These are phyloP conservation scores for Suhomyces choctaworum DNA, from an alignment of 1,139 yeast species.

Conservation along the genomic window DNA sequence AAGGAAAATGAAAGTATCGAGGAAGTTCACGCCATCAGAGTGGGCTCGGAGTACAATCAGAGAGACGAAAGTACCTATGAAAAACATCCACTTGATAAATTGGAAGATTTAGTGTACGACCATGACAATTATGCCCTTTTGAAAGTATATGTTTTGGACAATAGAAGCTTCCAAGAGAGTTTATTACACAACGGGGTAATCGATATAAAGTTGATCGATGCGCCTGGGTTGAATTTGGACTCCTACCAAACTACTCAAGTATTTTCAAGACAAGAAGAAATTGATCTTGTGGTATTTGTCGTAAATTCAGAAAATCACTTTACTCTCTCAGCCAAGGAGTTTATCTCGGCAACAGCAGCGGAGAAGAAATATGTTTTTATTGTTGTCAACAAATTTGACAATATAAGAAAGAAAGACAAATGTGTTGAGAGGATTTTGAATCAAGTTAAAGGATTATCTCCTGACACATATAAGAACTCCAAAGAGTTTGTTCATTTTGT, in stretches of 20 bases:
- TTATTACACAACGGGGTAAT: constrained; percentile 86
- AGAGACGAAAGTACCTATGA: constrained; percentile 68
- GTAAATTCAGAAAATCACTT: constrained; percentile 96
- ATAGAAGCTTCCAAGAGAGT: constrained; percentile 67
- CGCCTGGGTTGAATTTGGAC: constrained; percentile 95
- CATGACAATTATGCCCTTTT: constrained; percentile 71
- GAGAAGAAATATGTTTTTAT: constrained; percentile 92
- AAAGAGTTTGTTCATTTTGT: constrained; percentile 94
- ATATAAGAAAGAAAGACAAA: constrained; percentile 72
- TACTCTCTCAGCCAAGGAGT: constrained; percentile 91
- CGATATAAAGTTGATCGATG: constrained; percentile 90
- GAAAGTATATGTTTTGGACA: constrained; percentile 80
- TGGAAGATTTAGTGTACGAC: constrained; percentile 72
- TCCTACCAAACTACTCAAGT: constrained; percentile 94
- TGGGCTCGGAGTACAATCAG: constrained; percentile 57
- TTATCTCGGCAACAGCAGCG: constrained; percentile 84
- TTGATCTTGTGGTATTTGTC: constrained; percentile 93
- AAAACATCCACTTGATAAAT: constrained; percentile 50
- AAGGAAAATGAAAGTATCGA: constrained; percentile 72
- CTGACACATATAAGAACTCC: constrained; percentile 87
- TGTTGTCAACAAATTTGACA: constrained; percentile 90
- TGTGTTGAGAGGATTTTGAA: constrained; percentile 77
- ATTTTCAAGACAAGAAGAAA: constrained; percentile 94
- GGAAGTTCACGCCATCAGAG: constrained; percentile 91
- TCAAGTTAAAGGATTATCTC: constrained; percentile 85